Conservation (phyloP, 2,329 filamentous ascomycete species). For the Fulvia fulva region DNA sequence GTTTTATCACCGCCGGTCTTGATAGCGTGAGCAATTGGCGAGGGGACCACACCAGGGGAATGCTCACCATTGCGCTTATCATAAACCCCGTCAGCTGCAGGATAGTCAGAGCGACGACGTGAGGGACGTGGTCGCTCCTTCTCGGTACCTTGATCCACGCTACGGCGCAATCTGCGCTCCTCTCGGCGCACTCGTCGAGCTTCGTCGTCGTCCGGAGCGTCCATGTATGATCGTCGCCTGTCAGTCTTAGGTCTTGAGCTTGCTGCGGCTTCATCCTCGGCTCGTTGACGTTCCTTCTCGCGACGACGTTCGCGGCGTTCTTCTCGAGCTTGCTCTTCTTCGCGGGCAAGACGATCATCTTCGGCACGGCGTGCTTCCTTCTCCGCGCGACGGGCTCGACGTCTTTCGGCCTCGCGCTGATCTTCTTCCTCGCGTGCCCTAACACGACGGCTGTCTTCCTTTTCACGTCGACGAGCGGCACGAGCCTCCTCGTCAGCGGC, state of each 20-base stretch:
- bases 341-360: conserved; percentile 28
- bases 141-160: conserved; percentile 33
- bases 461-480: conserved; percentile 25
- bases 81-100: conserved; percentile 42
- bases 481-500: conserved; percentile 20
- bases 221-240: conserved; percentile 28
- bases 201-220: conserved; percentile 32
- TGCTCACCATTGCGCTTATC: conserved; percentile 41
- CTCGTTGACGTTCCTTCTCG: conserved; percentile 24
- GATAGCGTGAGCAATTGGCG: conserved; percentile 28
- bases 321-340: conserved; percentile 28
- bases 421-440: conserved; percentile 30
- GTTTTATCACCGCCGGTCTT: conserved; percentile 45
- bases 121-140: conserved; percentile 30
- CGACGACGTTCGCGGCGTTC: conserved; percentile 31
- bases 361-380: conserved; percentile 30
- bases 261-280: conserved; percentile 21
- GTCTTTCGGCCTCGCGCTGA: conserved; percentile 26
- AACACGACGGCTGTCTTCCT: conserved; percentile 23
- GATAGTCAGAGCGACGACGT: conserved; percentile 30
- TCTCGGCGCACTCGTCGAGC: conserved; percentile 39
- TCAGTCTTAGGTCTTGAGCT: conserved; percentile 26
- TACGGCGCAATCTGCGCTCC: conserved; percentile 41
- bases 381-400: conserved; percentile 27
- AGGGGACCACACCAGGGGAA: conserved; percentile 17